phyloP scores from a whole-genome alignment of 352 stramenopile genomes.

The Aphanomyces stellatus region DNA sequence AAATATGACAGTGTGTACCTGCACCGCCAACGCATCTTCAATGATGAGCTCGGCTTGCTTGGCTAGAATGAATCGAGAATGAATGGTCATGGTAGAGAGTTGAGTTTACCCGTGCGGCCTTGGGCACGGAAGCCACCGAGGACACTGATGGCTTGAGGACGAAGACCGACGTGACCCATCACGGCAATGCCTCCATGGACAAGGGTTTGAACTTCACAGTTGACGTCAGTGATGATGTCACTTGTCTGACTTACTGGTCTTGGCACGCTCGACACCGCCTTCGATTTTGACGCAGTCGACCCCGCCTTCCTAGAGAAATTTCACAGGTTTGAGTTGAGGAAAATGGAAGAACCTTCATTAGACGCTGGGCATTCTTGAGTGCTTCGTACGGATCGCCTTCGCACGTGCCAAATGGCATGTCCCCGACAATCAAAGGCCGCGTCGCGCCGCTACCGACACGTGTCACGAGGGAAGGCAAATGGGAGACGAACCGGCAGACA shows the following conservation, averaged over 20 bases:
- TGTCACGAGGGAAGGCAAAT: background rate
- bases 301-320: constrained; percentile 91
- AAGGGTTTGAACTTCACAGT: constrained; percentile 46
- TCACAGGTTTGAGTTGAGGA: too few relatives aligned
- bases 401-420: constrained; percentile 99
- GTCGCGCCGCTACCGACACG: constrained; percentile 41
- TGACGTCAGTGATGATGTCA: too few relatives aligned
- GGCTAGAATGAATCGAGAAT: constrained; percentile 26
- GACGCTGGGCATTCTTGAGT: constrained; percentile 91
- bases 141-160: constrained; percentile 93
- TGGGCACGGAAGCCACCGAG: constrained; percentile 95
- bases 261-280: constrained; percentile 76
- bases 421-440: constrained; percentile 91
- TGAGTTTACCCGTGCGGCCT: constrained; percentile 83
- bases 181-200: constrained; percentile 90
- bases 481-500: constrained; percentile 75
- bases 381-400: constrained; percentile 87
- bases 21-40: constrained; percentile 93
- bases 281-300: constrained; percentile 99
- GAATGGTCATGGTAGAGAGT: background rate
- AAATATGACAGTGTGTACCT: constrained; percentile 27
- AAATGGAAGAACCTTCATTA: constrained; percentile 91
- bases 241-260: constrained; percentile 75
- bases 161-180: constrained; percentile 97
- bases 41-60: constrained; percentile 86